Conservation (phyloP, 2,329 filamentous ascomycete genomes). For the Clarireedia sp. region DNA sequence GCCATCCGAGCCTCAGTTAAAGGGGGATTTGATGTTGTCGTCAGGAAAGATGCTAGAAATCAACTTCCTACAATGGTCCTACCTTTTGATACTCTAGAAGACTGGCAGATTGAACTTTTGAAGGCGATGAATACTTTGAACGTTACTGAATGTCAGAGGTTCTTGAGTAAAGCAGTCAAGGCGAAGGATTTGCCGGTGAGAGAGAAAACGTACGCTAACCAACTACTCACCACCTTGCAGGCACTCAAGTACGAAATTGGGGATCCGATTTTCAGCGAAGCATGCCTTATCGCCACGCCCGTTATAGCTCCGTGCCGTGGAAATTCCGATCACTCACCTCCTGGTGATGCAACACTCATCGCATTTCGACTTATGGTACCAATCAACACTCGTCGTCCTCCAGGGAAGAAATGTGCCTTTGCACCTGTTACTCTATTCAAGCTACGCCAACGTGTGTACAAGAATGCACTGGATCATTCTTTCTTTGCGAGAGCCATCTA, state of each 20-base stretch:
- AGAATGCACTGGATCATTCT: conserved; percentile 45
- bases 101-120: conserved; percentile 49
- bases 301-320: conserved; percentile 36
- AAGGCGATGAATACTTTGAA: conserved; percentile 37
- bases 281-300: conserved; percentile 36
- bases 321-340: conserved; percentile 18
- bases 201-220: conserved; percentile 38
- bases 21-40: conserved; percentile 32
- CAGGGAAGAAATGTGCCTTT: conserved; percentile 47
- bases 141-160: conserved; percentile 34
- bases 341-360: conserved; percentile 36
- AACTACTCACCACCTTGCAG: conserved; percentile 38
- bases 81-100: conserved; percentile 43
- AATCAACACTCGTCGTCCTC: conserved; percentile 47
- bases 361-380: conserved; percentile 55
- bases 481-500: conserved; percentile 53
- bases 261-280: conserved; percentile 39
- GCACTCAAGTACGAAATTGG: conserved; percentile 35
- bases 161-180: conserved; percentile 27
- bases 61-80: conserved; percentile 53
- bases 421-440: conserved; percentile 58
- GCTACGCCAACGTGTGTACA: conserved; percentile 54
- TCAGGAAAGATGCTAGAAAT: conserved; percentile 38
- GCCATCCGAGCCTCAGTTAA: conserved; percentile 44
- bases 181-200: conserved; percentile 31